A percentile compares a stretch with the other conserved stretches of the same genome.
Evolutionary conservation across 192 early-diverging fungal genomes (phyloP).

Genomic region (Podila epigama): DNA sequence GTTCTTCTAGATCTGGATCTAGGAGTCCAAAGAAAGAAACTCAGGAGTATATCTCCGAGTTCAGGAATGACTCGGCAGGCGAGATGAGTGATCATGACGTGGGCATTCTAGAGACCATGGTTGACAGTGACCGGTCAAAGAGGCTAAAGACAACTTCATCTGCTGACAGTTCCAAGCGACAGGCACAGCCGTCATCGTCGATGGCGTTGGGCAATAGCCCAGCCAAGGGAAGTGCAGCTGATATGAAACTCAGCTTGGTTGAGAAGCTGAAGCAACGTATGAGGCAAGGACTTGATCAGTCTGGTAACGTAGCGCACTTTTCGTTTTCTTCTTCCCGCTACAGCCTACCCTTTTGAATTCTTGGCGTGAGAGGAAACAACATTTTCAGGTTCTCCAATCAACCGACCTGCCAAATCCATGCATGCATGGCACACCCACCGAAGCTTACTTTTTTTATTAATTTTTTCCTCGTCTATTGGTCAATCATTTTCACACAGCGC

Average conservation of each 20-base stretch:
- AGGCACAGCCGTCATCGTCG: background rate
- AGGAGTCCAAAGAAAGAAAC: slow-evolving; percentile 13
- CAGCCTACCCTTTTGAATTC: background rate
- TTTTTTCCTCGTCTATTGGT: background rate
- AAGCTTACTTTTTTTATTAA: background rate
- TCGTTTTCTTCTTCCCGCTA: too few species aligned
- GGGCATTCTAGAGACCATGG: background rate
- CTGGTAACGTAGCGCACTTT: background rate
- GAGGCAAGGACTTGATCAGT: slow-evolving; percentile 25
- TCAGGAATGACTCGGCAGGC: background rate
- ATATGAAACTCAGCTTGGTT: slow-evolving; percentile 14
- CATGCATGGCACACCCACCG: background rate
- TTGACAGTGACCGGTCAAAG: background rate
- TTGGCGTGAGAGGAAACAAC: background rate
- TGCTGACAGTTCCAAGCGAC: background rate
- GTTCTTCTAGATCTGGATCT: slow-evolving; percentile 24
- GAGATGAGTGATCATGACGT: background rate
- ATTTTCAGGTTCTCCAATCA: background rate
- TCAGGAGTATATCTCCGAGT: slow-evolving; percentile 28
- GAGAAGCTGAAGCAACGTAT: slow-evolving; percentile 37
- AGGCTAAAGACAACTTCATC: background rate
- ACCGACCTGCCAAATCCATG: too few species aligned
- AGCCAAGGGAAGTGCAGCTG: background rate
- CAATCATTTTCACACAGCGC: background rate
- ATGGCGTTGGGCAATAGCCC: background rate